These are phyloP conservation scores for Lipomyces kockii DNA, from an alignment of 805 yeast species.

Conservation along the genomic window DNA sequence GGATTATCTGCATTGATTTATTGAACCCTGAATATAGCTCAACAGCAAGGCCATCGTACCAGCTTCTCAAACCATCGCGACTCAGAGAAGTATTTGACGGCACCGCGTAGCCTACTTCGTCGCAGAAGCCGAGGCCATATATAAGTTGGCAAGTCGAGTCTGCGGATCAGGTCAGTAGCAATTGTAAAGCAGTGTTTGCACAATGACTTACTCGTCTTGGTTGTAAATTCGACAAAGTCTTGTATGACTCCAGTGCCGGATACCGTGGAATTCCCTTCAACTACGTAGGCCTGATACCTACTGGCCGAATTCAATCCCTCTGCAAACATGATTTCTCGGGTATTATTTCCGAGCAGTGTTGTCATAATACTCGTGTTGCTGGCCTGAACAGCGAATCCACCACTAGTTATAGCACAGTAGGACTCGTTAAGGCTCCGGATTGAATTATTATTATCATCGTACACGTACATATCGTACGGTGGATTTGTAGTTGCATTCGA, in stretches of 20 bases:
- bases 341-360: constrained; percentile 51
- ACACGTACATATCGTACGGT: constrained; percentile 51
- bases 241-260: constrained; percentile 67
- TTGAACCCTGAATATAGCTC: constrained; percentile 66
- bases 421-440: constrained; percentile 54
- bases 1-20: constrained; percentile 71
- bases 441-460: constrained; percentile 47
- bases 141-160: constrained; percentile 70
- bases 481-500: constrained; percentile 5
- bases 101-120: constrained; percentile 82
- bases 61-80: constrained; percentile 46
- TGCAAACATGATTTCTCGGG: constrained; percentile 65
- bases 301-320: constrained; percentile 65
- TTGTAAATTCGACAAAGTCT: constrained; percentile 56
- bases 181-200: background rate
- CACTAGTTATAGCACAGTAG: constrained; percentile 72
- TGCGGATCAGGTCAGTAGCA: constrained; percentile 40
- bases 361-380: constrained; percentile 47
- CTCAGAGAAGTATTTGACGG: constrained; percentile 57
- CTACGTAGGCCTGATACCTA: constrained; percentile 65
- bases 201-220: constrained; percentile 45
- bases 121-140: constrained; percentile 76
- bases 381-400: constrained; percentile 50
- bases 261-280: constrained; percentile 51
- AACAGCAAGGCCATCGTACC: constrained; percentile 70